phyloP scores from a whole-genome alignment of 768 basidiomycete species.

The Kwoniella botswanensis region DNA sequence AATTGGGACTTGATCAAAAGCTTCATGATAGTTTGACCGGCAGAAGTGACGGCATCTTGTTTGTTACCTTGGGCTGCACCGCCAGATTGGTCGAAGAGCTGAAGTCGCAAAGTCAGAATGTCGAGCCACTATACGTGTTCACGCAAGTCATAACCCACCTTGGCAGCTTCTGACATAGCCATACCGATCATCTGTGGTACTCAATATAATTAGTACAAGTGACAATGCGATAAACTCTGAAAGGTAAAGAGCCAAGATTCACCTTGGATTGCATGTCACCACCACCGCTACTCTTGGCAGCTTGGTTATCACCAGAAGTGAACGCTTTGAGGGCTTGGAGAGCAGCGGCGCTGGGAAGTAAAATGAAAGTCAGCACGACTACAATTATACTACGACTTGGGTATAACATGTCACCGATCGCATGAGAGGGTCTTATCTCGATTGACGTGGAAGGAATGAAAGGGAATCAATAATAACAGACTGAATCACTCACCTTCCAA shows the following conservation, averaged over 20 bases:
- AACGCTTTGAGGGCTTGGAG: slow-evolving; percentile 71
- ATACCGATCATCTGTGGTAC: slow-evolving; percentile 71
- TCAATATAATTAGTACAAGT: slow-evolving; percentile 6
- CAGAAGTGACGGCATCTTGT: slow-evolving; percentile 83
- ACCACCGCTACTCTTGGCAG: slow-evolving; percentile 58
- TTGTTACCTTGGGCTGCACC: slow-evolving; percentile 64
- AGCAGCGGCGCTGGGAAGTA: slow-evolving; percentile 69
- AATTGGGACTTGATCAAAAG: slow-evolving; percentile 65
- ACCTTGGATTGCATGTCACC: slow-evolving; percentile 61
- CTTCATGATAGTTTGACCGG: slow-evolving; percentile 85
- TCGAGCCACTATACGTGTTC: slow-evolving; percentile 1
- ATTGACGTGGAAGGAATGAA: too few relatives aligned
- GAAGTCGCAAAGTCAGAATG: slow-evolving; percentile 52
- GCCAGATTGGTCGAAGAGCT: slow-evolving; percentile 74
- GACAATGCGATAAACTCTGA: neutral
- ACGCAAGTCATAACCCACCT: slow-evolving; percentile 31
- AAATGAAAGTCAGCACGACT: neutral
- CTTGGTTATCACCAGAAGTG: slow-evolving; percentile 63
- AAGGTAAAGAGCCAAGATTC: neutral
- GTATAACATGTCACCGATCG: too few relatives aligned
- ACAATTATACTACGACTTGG: too few relatives aligned
- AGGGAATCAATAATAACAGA: too few relatives aligned
- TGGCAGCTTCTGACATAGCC: slow-evolving; percentile 75
- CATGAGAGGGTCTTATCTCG: too few relatives aligned
- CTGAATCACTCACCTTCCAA: slow-evolving; percentile 61